Conservation (phyloP, 2,329 filamentous ascomycete species). For the Teratosphaeria gauchensis region DNA sequence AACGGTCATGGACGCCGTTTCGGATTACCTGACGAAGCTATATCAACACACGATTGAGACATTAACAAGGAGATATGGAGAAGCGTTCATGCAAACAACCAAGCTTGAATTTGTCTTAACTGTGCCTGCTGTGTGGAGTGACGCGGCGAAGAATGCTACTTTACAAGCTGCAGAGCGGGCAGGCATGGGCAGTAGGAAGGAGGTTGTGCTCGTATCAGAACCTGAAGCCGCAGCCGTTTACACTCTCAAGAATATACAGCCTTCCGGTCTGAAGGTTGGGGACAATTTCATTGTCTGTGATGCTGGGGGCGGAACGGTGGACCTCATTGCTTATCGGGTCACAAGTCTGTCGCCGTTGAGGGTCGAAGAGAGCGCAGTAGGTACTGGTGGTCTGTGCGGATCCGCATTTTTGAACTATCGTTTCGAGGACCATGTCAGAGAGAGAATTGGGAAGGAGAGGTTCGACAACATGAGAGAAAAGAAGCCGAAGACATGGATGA, state of each 20-base stretch:
- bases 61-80: slow-evolving; percentile 62
- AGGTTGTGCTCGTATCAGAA: slow-evolving; percentile 71
- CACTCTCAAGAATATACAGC: slow-evolving; percentile 69
- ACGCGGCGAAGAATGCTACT: slow-evolving; percentile 76
- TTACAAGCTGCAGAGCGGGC: slow-evolving; percentile 67
- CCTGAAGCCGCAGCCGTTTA: slow-evolving; percentile 73
- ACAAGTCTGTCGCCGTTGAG: slow-evolving; percentile 60
- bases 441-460: slow-evolving; percentile 51
- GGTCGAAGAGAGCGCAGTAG: slow-evolving; percentile 70
- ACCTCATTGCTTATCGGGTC: slow-evolving; percentile 75
- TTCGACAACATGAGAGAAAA: slow-evolving; percentile 69
- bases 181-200: slow-evolving; percentile 61
- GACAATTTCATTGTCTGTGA: slow-evolving; percentile 52
- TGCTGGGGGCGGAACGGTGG: slow-evolving; percentile 51
- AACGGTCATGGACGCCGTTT: slow-evolving; percentile 68
- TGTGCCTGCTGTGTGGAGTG: slow-evolving; percentile 75
- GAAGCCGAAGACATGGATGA: slow-evolving; percentile 67
- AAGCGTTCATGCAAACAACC: slow-evolving; percentile 67
- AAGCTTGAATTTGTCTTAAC: slow-evolving; percentile 72
- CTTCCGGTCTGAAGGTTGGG: slow-evolving; percentile 60
- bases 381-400: slow-evolving; percentile 67
- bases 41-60: slow-evolving; percentile 72
- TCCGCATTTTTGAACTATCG: slow-evolving; percentile 72
- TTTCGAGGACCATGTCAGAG: slow-evolving; percentile 67
- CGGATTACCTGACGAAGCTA: slow-evolving; percentile 68